Conservation (phyloP, 2,329 filamentous ascomycete genomes). For the Colletotrichum lini region DNA sequence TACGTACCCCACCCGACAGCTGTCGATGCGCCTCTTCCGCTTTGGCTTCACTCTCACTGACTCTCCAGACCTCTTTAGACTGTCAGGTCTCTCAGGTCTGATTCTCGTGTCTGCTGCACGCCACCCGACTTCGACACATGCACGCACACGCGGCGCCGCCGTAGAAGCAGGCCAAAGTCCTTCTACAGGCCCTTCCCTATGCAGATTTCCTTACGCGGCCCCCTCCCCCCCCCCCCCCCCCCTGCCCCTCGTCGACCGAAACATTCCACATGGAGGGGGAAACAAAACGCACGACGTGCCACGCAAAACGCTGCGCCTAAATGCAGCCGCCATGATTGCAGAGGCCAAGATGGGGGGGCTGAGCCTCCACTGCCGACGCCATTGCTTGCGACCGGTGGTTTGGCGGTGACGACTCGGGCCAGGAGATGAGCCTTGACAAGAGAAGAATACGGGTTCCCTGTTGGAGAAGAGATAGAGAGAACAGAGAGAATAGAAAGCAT, state of each 20-base stretch:
- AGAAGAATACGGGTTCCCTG: background rate
- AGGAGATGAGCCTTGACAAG: too few species aligned
- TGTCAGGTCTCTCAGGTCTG: too few species aligned
- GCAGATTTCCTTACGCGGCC: constrained; percentile 6
- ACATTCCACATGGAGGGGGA: background rate
- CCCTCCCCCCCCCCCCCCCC: background rate
- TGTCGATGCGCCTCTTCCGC: constrained; percentile 10
- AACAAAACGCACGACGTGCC: constrained; percentile 4
- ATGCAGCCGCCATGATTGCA: background rate
- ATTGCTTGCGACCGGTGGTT: constrained; percentile 18
- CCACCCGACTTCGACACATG: too few species aligned
- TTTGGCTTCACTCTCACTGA: background rate
- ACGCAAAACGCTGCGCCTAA: constrained; percentile 9
- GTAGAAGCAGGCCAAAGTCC: background rate
- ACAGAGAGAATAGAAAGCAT: too few species aligned
- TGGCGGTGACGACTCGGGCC: too few species aligned
- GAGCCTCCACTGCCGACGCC: constrained; percentile 36
- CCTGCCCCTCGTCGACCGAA: background rate
- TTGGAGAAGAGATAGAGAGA: background rate
- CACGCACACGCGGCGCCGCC: background rate
- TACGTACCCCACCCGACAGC: background rate
- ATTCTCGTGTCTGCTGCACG: too few species aligned
- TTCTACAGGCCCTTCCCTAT: constrained; percentile 7
- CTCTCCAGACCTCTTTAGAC: background rate
- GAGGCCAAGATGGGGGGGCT: constrained; percentile 32